Percentiles rank a stretch among this genome's conserved stretches.
phyloP scores from a whole-genome alignment of 2,329 filamentous ascomycete species.

The Ambrosiella beaveri region DNA sequence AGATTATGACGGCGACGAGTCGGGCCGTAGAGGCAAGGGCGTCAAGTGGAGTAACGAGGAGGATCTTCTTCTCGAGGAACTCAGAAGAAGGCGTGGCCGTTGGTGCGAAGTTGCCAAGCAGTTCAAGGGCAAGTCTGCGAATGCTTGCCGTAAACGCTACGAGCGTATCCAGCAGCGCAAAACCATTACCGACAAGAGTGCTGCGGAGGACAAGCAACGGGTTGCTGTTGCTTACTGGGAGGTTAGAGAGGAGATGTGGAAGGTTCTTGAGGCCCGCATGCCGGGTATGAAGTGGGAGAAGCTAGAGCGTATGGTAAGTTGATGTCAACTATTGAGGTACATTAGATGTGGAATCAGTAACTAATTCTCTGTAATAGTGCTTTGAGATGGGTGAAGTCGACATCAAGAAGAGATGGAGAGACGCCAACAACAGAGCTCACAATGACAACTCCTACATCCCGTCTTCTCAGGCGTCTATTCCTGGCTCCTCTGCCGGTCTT shows the following conservation, averaged over 20 bases:
- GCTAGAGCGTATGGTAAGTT: constrained; percentile 42
- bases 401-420: constrained; percentile 10
- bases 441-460: neutral
- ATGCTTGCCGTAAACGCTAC: constrained; percentile 79
- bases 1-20: constrained; percentile 9
- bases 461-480: neutral
- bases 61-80: constrained; percentile 18
- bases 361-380: constrained; percentile 8
- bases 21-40: constrained; percentile 26
- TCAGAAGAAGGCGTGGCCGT: constrained; percentile 9
- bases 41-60: constrained; percentile 77
- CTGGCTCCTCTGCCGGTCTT: neutral
- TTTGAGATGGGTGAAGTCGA: constrained; percentile 13
- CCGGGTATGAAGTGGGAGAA: constrained; percentile 67
- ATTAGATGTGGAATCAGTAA: neutral
- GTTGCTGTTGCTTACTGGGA: constrained; percentile 65
- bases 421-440: constrained; percentile 1
- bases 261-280: constrained; percentile 48
- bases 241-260: constrained; percentile 69
- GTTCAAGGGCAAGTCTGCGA: constrained; percentile 62
- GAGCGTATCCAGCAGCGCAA: constrained; percentile 65
- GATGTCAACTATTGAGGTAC: neutral
- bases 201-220: constrained; percentile 44
- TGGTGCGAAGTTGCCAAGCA: constrained; percentile 19
- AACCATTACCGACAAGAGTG: constrained; percentile 21